These are phyloP conservation scores for Parasarocladium wereldwijsianum DNA, from an alignment of 2,329 filamentous ascomycete species.

Conservation along the genomic window DNA sequence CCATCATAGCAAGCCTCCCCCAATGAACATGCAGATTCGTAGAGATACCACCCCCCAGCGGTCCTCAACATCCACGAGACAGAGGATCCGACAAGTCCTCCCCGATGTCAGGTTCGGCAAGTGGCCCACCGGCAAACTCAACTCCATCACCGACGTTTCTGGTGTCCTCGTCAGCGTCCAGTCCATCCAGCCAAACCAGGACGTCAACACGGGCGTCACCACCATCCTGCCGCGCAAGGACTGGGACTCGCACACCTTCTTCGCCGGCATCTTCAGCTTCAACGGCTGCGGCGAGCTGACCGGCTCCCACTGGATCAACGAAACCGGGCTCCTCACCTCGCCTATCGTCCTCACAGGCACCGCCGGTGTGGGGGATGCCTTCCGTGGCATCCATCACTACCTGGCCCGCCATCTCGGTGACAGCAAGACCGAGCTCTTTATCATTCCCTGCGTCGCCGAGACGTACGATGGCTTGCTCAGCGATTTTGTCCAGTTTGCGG, in stretches of 20 bases:
- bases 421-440: constrained; percentile 29
- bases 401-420: no score
- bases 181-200: constrained; percentile 20
- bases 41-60: no score
- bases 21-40: no score
- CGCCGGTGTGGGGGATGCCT: constrained; percentile 40
- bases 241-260: constrained; percentile 29
- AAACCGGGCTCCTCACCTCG: constrained; percentile 42
- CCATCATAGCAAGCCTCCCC: no score
- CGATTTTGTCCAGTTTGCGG: constrained; percentile 38
- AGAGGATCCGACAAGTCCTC: constrained; percentile 29
- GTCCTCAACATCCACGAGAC: no score
- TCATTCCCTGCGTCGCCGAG: constrained; percentile 44
- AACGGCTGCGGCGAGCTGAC: constrained; percentile 52
- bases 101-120: constrained; percentile 27
- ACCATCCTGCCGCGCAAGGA: constrained; percentile 29
- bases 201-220: constrained; percentile 34
- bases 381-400: constrained; percentile 39
- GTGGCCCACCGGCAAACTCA: constrained; percentile 27
- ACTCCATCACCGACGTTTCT: constrained; percentile 35
- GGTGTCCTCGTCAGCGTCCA: constrained; percentile 31
- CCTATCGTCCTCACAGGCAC: constrained; percentile 47
- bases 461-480: constrained; percentile 50
- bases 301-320: constrained; percentile 44
- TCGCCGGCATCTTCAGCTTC: constrained; percentile 42